Percentiles rank a stretch among this genome's conserved stretches.
Conservation (phyloP, 2,329 filamentous ascomycete genomes). For the Penicillium sp. region DNA sequence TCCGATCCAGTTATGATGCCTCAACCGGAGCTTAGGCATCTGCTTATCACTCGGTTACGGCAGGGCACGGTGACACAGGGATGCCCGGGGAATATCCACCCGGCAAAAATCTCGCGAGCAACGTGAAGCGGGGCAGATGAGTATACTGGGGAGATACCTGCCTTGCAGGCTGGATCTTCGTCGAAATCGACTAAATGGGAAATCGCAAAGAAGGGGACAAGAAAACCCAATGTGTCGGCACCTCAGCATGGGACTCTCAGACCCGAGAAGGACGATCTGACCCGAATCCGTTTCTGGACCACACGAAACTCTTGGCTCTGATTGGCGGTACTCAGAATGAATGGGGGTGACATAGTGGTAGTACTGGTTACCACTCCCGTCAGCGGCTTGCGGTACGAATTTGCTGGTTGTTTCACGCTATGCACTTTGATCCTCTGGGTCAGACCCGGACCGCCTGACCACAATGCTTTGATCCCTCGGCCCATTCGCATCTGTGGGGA, state of each 20-base stretch:
- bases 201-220: background rate
- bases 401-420: background rate
- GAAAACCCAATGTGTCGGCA: background rate
- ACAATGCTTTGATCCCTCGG: background rate
- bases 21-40: background rate
- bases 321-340: background rate
- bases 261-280: background rate
- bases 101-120: background rate
- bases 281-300: background rate
- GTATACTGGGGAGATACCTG: background rate
- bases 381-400: background rate
- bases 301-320: background rate
- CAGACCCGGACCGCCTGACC: background rate
- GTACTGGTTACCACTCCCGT: background rate
- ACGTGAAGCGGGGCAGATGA: too few species aligned
- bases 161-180: background rate
- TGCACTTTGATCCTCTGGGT: background rate
- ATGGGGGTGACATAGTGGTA: background rate
- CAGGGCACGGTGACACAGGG: background rate
- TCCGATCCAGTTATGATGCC: background rate
- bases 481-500: background rate
- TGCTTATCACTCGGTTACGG: background rate
- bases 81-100: background rate
- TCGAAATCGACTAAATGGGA: background rate
- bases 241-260: background rate